These are phyloP conservation scores for Tinospora cordifolia DNA, from an alignment of 164 flowering plant genomes.

Conservation along the genomic window DNA sequence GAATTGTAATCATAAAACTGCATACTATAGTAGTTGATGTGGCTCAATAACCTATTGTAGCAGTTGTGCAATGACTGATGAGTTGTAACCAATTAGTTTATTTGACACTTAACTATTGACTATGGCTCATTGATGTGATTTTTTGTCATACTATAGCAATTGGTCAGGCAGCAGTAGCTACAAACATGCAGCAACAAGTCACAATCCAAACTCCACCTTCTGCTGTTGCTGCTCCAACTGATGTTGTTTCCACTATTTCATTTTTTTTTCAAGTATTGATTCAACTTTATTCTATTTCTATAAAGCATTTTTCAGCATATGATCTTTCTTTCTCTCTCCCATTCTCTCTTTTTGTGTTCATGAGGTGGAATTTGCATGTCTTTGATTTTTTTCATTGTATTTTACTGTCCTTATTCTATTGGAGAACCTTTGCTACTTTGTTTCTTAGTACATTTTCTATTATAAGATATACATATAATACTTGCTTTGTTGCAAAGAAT, in stretches of 20 bases:
- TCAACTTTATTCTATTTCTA: not conserved
- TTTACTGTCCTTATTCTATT: not conserved
- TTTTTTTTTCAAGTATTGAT: no score
- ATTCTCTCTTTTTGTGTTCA: not conserved
- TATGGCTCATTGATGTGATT: not conserved
- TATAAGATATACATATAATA: no score
- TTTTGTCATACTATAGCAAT: slow-evolving; percentile 27
- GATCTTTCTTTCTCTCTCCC: no score
- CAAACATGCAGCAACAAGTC: slow-evolving; percentile 40
- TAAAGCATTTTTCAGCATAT: not conserved
- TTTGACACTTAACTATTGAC: not conserved
- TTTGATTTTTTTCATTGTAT: not conserved
- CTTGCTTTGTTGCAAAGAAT: no score
- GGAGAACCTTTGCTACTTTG: no score
- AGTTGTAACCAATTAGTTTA: not conserved
- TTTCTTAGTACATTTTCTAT: no score
- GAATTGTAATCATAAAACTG: not conserved
- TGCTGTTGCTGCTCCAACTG: slow-evolving; percentile 39
- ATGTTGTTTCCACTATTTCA: slow-evolving; percentile 33
- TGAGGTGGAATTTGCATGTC: not conserved
- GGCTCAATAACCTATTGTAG: no score
- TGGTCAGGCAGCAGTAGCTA: slow-evolving; percentile 39
- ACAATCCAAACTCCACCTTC: slow-evolving; percentile 49
- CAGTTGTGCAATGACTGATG: not conserved
- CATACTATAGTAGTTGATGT: no score